phyloP scores from a whole-genome alignment of 768 basidiomycete species.

The Termitomyces sp. region DNA sequence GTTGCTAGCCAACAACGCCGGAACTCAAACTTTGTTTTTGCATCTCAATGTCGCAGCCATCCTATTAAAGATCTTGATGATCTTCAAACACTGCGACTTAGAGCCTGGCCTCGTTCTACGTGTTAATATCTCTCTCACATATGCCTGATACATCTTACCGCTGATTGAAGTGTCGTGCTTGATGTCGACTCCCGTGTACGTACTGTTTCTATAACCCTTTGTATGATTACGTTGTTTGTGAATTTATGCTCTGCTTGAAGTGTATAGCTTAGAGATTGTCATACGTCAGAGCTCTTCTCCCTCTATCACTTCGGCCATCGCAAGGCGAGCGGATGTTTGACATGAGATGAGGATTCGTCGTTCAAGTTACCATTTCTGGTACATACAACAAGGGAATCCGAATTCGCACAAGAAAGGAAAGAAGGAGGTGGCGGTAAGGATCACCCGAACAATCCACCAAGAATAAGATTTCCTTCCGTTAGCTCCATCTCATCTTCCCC shows the following conservation, averaged over 20 bases:
- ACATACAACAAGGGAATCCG: too few relatives aligned
- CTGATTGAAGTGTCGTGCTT: not conserved
- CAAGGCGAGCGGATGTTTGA: too few relatives aligned
- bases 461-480: constrained; percentile 6
- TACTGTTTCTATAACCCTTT: not conserved
- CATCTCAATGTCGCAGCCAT: not conserved
- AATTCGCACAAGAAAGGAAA: not conserved
- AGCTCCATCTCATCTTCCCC: constrained; percentile 2
- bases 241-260: too few relatives aligned
- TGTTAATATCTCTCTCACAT: not conserved
- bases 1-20: constrained; percentile 1
- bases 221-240: not conserved
- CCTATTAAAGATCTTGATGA: constrained; percentile 10
- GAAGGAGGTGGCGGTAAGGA: not conserved
- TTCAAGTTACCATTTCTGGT: too few relatives aligned
- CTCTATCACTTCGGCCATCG: too few relatives aligned
- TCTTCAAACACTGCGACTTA: not conserved
- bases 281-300: too few relatives aligned
- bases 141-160: not conserved
- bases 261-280: too few relatives aligned
- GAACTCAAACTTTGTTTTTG: not conserved
- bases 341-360: too few relatives aligned
- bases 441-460: not conserved
- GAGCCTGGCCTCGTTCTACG: constrained; percentile 5
- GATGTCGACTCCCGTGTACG: not conserved